Evolutionary conservation across 176 grass and related monocot genomes (phyloP).

Genomic region (Avena insularis): DNA sequence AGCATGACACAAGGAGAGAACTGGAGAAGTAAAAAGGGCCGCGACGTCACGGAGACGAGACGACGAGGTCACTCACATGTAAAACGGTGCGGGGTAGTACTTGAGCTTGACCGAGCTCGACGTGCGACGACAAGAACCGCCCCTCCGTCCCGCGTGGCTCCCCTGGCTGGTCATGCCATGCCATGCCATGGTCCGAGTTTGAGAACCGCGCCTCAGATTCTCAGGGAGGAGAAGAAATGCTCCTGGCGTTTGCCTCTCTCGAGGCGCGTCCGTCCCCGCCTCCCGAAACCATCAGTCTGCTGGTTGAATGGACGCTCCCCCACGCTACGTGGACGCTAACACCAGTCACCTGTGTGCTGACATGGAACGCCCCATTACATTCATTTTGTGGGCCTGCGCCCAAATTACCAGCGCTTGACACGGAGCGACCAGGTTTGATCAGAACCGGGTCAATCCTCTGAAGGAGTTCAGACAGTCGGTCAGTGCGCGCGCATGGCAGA

Average conservation of each 20-base stretch:
- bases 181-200: slow-evolving; percentile 41
- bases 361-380: background rate
- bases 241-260: slow-evolving; percentile 24
- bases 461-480: slow-evolving; percentile 22
- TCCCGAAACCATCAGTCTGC: slow-evolving; percentile 53
- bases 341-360: too few relatives aligned
- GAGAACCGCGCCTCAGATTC: slow-evolving; percentile 21
- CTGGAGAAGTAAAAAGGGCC: too few relatives aligned
- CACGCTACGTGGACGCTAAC: slow-evolving; percentile 30
- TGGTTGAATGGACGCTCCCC: slow-evolving; percentile 17
- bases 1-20: background rate
- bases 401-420: background rate
- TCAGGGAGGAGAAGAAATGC: slow-evolving; percentile 33
- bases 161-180: background rate
- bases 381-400: slow-evolving; percentile 8
- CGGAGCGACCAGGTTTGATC: background rate
- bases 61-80: too few relatives aligned
- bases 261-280: slow-evolving; percentile 40
- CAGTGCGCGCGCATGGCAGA: background rate
- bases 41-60: background rate
- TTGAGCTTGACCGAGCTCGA: slow-evolving; percentile 1
- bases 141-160: slow-evolving; percentile 15
- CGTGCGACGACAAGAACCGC: slow-evolving; percentile 46
- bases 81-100: background rate
- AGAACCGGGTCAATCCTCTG: slow-evolving; percentile 25